Evolutionary conservation across 805 yeast genomes (phyloP).

Genomic region (Spathaspora boniae): DNA sequence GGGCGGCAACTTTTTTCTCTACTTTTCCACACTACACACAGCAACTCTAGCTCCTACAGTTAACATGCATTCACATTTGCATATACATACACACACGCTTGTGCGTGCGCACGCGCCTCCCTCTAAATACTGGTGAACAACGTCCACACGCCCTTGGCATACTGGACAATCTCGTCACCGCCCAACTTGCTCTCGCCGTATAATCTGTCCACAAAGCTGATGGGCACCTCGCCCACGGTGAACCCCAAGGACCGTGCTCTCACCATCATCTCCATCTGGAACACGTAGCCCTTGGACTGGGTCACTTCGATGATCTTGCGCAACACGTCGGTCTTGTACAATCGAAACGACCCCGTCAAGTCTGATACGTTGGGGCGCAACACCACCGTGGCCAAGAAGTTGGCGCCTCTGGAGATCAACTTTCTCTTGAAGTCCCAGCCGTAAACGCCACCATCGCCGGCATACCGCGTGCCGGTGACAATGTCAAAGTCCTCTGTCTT

Average conservation of each 20-base stretch:
- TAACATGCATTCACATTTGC: too few species aligned
- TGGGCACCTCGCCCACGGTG: constrained; percentile 75
- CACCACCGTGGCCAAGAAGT: constrained; percentile 68
- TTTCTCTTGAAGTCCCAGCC: constrained; percentile 84
- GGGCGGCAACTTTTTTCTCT: too few species aligned
- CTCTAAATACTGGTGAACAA: constrained; percentile 60
- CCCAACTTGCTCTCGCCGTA: constrained; percentile 79
- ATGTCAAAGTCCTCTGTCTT: constrained; percentile 48
- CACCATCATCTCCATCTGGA: constrained; percentile 88
- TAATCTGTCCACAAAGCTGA: constrained; percentile 71
- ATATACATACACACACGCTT: too few species aligned
- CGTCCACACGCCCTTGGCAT: constrained; percentile 72
- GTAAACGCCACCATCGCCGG: constrained; percentile 78
- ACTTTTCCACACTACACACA: too few species aligned
- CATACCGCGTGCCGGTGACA: constrained; percentile 63
- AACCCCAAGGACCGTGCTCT: constrained; percentile 74
- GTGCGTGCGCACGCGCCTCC: too few species aligned
- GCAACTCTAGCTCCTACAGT: too few species aligned
- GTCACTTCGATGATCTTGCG: constrained; percentile 65
- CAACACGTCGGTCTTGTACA: constrained; percentile 68
- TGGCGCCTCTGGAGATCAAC: constrained; percentile 75
- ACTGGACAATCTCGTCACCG: constrained; percentile 76
- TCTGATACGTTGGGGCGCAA: constrained; percentile 72
- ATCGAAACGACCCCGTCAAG: constrained; percentile 73
- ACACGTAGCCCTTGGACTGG: constrained; percentile 73